Evolutionary conservation across 148 eudicot genomes (phyloP).

Genomic region (Cornus kousa): DNA sequence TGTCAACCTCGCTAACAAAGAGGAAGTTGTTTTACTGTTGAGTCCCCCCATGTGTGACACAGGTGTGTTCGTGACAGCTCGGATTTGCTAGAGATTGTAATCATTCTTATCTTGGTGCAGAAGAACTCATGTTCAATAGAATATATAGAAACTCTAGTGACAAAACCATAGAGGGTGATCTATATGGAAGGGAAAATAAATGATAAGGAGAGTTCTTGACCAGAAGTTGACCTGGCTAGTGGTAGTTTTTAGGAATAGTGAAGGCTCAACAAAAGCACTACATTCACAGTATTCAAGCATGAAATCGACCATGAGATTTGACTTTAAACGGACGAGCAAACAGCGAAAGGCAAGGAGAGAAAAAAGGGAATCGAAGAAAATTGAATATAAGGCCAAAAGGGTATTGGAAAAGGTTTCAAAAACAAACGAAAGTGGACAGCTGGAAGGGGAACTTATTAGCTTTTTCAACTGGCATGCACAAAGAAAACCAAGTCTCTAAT

Average conservation of each 20-base stretch:
- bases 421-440: neutral
- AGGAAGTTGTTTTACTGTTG: too few species aligned
- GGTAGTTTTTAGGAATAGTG: neutral
- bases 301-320: neutral
- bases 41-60: too few species aligned
- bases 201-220: neutral
- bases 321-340: neutral
- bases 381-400: neutral
- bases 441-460: neutral
- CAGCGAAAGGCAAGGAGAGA: neutral
- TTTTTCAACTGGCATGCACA: neutral
- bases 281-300: constrained; percentile 1
- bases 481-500: neutral
- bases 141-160: neutral
- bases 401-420: neutral
- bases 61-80: neutral
- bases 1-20: neutral
- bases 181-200: neutral
- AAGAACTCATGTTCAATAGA: neutral
- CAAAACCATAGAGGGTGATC: neutral
- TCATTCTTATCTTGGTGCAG: too few species aligned
- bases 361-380: neutral
- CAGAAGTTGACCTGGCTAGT: neutral
- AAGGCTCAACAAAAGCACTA: constrained; percentile 11
- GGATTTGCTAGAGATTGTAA: neutral